phyloP scores from a whole-genome alignment of 495 filamentous ascomycete genomes.

The Emericellopsis terricola region DNA sequence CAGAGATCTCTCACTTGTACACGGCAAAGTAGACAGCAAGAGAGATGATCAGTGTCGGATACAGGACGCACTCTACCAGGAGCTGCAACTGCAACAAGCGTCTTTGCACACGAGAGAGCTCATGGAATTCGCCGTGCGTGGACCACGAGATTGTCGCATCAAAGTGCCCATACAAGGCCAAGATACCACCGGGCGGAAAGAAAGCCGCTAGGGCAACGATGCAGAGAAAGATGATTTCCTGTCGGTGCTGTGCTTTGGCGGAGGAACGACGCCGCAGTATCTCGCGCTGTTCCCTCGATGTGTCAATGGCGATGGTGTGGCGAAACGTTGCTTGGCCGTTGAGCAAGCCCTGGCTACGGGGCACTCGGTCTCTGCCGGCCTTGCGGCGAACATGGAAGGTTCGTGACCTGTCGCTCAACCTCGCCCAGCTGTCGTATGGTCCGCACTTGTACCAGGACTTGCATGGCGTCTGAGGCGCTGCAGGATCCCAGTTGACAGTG shows the following conservation, averaged over 20 bases:
- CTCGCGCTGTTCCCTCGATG: too few species aligned
- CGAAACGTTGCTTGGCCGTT: too few species aligned
- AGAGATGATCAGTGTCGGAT: background rate
- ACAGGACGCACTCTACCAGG: background rate
- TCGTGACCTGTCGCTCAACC: too few species aligned
- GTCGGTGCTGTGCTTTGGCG: background rate
- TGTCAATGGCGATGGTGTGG: too few species aligned
- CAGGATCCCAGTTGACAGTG: background rate
- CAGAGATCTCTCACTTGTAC: background rate
- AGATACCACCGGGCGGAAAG: background rate
- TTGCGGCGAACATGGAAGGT: too few species aligned
- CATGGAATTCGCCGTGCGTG: background rate
- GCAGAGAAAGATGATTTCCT: background rate
- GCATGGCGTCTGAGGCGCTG: background rate
- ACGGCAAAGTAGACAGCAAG: background rate
- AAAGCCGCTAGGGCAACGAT: background rate
- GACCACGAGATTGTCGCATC: constrained; percentile 2
- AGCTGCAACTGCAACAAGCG: background rate
- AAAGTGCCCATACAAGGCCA: constrained; percentile 1
- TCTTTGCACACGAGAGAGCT: constrained; percentile 1
- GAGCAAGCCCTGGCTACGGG: too few species aligned
- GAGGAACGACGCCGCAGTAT: background rate
- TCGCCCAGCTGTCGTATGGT: background rate
- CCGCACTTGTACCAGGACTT: background rate
- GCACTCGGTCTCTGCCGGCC: too few species aligned